A percentile compares a stretch with the other conserved stretches of the same genome.
phyloP scores from a whole-genome alignment of 345 rosid species.

The Excoecaria agallocha region DNA sequence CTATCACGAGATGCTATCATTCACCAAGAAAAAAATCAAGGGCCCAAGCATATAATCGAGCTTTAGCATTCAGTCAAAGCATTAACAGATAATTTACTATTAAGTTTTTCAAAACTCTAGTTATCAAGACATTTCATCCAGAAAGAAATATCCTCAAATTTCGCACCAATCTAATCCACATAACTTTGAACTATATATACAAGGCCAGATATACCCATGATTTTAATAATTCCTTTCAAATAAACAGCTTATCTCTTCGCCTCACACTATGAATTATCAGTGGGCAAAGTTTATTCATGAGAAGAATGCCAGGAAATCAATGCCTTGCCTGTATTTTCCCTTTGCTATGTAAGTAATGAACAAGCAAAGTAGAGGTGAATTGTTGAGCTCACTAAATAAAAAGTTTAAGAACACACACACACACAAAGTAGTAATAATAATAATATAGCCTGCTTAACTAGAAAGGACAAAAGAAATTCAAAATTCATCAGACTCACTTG shows the following conservation, averaged over 20 bases:
- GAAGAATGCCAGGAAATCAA: not conserved
- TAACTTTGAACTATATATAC: not conserved
- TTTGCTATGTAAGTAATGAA: not conserved
- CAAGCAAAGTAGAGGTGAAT: not conserved
- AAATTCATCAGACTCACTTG: constrained; percentile 49
- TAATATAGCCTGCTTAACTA: not conserved
- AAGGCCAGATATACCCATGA: not conserved
- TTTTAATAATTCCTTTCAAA: not conserved
- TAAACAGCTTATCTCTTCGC: not conserved
- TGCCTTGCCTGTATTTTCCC: not conserved
- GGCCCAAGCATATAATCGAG: not conserved
- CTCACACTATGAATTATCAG: not conserved
- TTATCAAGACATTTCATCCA: not conserved
- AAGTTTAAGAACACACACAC: not conserved
- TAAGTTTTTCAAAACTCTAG: not conserved
- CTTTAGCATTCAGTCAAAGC: not conserved
- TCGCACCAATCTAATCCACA: not conserved
- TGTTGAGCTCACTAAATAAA: not conserved
- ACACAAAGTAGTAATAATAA: no score
- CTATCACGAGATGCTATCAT: not conserved
- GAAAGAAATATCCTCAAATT: not conserved
- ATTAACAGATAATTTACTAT: not conserved
- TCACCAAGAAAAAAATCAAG: not conserved
- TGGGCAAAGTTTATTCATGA: not conserved
- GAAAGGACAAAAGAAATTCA: not conserved